Conservation (phyloP, 768 basidiomycete species). For the Boletus rex-veris region DNA sequence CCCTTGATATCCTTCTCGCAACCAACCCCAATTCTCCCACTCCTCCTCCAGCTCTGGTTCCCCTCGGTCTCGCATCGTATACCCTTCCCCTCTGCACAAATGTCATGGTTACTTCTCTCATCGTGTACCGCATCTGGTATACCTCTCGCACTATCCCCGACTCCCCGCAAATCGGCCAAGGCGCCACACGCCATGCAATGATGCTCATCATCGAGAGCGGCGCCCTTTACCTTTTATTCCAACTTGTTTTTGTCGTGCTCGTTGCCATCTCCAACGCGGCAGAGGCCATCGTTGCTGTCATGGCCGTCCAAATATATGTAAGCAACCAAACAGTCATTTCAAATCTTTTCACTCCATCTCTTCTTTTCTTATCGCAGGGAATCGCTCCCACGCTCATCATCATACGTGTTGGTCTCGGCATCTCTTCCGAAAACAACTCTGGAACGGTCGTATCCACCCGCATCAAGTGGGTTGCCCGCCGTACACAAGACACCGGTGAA, state of each 20-base stretch:
- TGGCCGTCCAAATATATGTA: slow-evolving; percentile 41
- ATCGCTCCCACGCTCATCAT: slow-evolving; percentile 37
- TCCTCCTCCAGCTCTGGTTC: slow-evolving; percentile 35
- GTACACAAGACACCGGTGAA: slow-evolving; percentile 7
- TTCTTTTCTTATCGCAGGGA: slow-evolving; percentile 19
- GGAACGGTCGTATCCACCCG: slow-evolving; percentile 17
- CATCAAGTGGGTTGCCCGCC: slow-evolving; percentile 22
- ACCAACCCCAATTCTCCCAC: slow-evolving; percentile 29
- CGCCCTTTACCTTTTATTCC: slow-evolving; percentile 36
- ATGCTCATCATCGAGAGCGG: slow-evolving; percentile 40
- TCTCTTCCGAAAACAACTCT: slow-evolving; percentile 25
- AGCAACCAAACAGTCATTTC: slow-evolving; percentile 6
- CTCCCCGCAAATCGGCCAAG: slow-evolving; percentile 8
- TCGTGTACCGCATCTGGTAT: slow-evolving; percentile 38
- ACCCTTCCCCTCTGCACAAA: slow-evolving; percentile 41
- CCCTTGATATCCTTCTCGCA: slow-evolving; percentile 28
- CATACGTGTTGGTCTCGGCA: slow-evolving; percentile 32
- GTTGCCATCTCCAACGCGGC: slow-evolving; percentile 34
- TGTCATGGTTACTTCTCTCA: slow-evolving; percentile 40
- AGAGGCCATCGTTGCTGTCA: slow-evolving; percentile 34
- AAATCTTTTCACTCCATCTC: background rate
- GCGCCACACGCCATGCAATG: slow-evolving; percentile 26
- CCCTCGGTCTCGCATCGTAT: slow-evolving; percentile 36
- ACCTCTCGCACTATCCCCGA: slow-evolving; percentile 14
- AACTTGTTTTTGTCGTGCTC: slow-evolving; percentile 40